Conservation (phyloP, 2,329 filamentous ascomycete genomes). For the Beauveria varroae region DNA sequence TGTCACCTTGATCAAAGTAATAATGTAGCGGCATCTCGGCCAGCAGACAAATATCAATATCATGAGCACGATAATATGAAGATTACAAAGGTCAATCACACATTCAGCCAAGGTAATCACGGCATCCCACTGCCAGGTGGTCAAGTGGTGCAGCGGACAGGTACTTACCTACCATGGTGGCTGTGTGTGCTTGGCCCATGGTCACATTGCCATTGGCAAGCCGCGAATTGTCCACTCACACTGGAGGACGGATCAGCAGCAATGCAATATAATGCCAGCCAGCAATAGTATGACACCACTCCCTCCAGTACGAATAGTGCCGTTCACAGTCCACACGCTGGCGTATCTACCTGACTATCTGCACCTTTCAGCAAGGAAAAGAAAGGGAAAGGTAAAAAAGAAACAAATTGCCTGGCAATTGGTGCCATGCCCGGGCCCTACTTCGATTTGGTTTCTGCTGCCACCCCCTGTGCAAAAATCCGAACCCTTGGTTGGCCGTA, state of each 20-base stretch:
- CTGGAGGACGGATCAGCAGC: not conserved
- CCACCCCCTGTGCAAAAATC: not conserved
- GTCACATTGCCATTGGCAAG: constrained; percentile 1
- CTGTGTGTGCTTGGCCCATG: not conserved
- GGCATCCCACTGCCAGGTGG: not conserved
- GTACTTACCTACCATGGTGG: not conserved
- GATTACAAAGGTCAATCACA: not conserved
- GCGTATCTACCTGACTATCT: not conserved
- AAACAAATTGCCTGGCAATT: too few species aligned
- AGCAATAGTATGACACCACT: constrained; percentile 4
- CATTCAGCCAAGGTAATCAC: not conserved
- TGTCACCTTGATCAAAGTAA: not conserved
- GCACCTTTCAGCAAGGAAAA: too few species aligned
- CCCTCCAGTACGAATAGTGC: not conserved
- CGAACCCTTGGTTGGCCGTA: constrained; percentile 1
- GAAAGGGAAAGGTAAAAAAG: too few species aligned
- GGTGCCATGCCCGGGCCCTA: not conserved
- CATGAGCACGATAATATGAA: not conserved
- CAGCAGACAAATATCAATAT: too few species aligned
- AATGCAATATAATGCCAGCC: not conserved
- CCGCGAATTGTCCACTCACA: not conserved
- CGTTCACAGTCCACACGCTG: not conserved
- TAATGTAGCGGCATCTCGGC: too few species aligned
- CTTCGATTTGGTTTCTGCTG: not conserved
- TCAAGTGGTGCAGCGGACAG: not conserved